Evolutionary conservation across 2,329 filamentous ascomycete species (phyloP).

Genomic region (Eutypa lata): DNA sequence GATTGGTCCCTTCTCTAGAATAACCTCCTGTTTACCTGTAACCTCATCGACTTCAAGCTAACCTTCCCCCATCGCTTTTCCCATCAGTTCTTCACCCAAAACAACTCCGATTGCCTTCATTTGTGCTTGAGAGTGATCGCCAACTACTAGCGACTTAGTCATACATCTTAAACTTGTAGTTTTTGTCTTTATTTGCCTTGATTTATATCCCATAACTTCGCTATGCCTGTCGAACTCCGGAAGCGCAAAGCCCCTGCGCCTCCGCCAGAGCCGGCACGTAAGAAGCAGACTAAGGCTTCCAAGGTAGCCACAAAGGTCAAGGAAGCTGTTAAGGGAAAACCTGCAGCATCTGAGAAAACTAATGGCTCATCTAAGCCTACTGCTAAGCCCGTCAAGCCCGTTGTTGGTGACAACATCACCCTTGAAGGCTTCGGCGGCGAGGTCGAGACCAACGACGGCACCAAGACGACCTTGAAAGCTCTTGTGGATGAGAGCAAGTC

Average conservation of each 20-base stretch:
- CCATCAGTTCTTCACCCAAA: conserved; percentile 15
- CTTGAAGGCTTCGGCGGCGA: conserved; percentile 65
- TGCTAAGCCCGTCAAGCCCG: conserved; percentile 45
- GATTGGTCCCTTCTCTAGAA: conserved; percentile 21
- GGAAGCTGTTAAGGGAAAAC: conserved; percentile 27
- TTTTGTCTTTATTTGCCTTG: conserved; percentile 2
- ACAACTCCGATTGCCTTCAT: conserved; percentile 7
- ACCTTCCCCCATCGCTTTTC: conserved; percentile 14
- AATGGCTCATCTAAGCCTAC: conserved; percentile 32
- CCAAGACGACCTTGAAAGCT: conserved; percentile 73
- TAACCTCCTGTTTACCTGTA: conserved; percentile 28
- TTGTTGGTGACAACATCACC: conserved; percentile 53
- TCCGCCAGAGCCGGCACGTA: conserved; percentile 34
- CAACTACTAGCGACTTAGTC: conserved; percentile 12
- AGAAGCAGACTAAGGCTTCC: conserved; percentile 39
- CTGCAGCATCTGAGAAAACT: conserved; percentile 22
- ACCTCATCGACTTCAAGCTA: conserved; percentile 23
- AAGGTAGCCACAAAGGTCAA: conserved; percentile 38
- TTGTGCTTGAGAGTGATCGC: conserved; percentile 13
- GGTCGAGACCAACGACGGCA: conserved; percentile 81
- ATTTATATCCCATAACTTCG: conserved; percentile 9
- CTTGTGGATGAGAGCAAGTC: conserved; percentile 80
- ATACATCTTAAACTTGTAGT: conserved; percentile 6
- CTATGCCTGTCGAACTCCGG: conserved; percentile 41
- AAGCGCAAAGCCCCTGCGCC: conserved; percentile 43